Evolutionary conservation across 352 stramenopile species (phyloP), one percentile per base, ranked within the genome.

Genomic region (Pythium pectinolyticum): DNA sequence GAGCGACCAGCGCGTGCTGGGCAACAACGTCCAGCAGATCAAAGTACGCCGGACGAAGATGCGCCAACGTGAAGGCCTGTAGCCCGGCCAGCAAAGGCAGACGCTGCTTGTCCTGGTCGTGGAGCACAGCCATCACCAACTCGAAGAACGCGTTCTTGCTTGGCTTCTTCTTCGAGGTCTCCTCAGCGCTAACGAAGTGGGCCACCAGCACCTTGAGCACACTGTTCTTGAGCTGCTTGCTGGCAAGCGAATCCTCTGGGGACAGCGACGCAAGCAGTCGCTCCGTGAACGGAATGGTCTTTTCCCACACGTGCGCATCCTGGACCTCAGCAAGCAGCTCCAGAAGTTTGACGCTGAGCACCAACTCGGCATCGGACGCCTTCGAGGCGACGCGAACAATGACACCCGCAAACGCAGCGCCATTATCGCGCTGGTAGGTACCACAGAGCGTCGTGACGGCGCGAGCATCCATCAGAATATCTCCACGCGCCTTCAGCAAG

Each of bases 391-490:
- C 80, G 49, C 61, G 55, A 9, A 69, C 57, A 6, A 73, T 24
- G 5, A 66, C 35, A 37, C 63, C 51, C 17, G 66, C 60, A 22
- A 69, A 69, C 0, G 34, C 35, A 2, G 27, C 28, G 2, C 20
- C 37, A 25, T 68, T 35, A 14, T 61, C 34, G 74, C 54, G 55
- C 28, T 71, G 59, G 53, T 82, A 85, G 28, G 68, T 73, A 22
- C 77, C 78, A 53, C 75, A 89, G 30, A 92, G 70, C 9, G 75
- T 72, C 34, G 67, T 30, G 3, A 92, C 65, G 6, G 86, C 84
- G 47, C 72, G 72, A 9, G 61, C 62, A 66, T 95, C 86, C 83
- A 94, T 92, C 25, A 78, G 7, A 31, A 95, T 88, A 54, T 95
- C 86, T 34, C 86, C 67, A 51, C 89, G 89, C 17, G 80, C 80